Base-by-base conservation (phyloP, 2,329 filamentous ascomycete genomes). In the Diplodia seriata region DNA sequence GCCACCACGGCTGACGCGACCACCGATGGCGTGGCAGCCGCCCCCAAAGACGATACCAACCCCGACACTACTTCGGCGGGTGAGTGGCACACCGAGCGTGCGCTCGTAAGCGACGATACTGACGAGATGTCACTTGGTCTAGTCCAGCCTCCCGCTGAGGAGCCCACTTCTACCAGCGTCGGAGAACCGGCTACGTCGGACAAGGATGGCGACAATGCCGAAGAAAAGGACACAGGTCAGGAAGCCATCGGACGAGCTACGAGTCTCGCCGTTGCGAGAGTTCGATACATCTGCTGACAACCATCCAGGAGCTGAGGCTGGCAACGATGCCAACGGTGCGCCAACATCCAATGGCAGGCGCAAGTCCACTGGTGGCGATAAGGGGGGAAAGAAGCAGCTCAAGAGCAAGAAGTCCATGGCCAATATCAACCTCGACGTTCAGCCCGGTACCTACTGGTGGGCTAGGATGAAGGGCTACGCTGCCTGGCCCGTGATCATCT, bases 381-480 rank as follows among this genome's bases (percentile, higher is more conserved):
- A 91, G 81, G 84, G 43, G 18, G 43, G 81, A 73, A 94, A 93
- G 84, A 94, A 94, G 79, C 57, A 93, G 47, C 84, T 93, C 70
- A 95, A 89, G 83, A 92, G 90, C 83, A 97, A 95, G 85, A 91
- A 89, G 77, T 94, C 91, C 57, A 90, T 89, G 81, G 85, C 86
- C 70, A 89, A 90, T 66, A 77, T 85, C 53, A 81, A 83, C 73
- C 85, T 92, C 65, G 88, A 97, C 76, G 94, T 92, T 71, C 86
- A 97, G 82, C 92, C 95, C 4, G 95, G 96, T 73, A 91, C 98
- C 74, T 91, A 94, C 81, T 98, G 91, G 81, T 89, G 97, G 76
- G 93, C 96, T 71, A 92, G 94, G 79, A 89, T 99, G 80, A 97
- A 96, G 85, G 95, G 94, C 69, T 97, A 92, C 80, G 92, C 95